phyloP scores from a whole-genome alignment of 768 basidiomycete species.

The Lactarius tabidus region DNA sequence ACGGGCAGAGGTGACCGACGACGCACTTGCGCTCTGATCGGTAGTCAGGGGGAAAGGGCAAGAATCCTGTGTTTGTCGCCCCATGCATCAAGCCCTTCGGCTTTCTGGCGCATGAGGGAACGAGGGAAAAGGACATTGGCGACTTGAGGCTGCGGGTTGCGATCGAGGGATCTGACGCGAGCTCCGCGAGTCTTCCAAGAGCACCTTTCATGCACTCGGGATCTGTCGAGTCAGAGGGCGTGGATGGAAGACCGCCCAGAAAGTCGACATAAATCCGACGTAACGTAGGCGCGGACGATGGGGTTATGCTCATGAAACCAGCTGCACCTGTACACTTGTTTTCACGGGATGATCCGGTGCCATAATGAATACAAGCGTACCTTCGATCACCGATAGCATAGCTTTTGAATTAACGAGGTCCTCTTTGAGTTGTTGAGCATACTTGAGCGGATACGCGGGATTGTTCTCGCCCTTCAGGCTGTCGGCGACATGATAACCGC shows the following conservation, averaged over 20 bases:
- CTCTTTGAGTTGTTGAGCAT: slow-evolving; percentile 11
- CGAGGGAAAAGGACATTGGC: slow-evolving; percentile 63
- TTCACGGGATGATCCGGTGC: neutral
- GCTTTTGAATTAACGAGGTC: neutral
- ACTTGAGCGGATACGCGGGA: slow-evolving; percentile 6
- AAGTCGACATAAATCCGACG: slow-evolving; percentile 65
- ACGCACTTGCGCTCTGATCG: slow-evolving; percentile 59
- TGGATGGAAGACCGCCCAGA: slow-evolving; percentile 48
- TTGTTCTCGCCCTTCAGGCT: slow-evolving; percentile 13
- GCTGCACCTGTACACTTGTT: slow-evolving; percentile 45
- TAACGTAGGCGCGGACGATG: slow-evolving; percentile 54
- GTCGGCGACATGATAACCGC: neutral
- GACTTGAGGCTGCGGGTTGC: slow-evolving; percentile 52
- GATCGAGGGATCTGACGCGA: slow-evolving; percentile 45
- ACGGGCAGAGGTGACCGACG: neutral
- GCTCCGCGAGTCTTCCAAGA: slow-evolving; percentile 47
- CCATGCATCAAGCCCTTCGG: slow-evolving; percentile 47
- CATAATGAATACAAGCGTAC: neutral
- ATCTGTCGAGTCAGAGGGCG: slow-evolving; percentile 43
- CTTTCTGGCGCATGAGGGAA: slow-evolving; percentile 53
- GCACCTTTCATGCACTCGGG: slow-evolving; percentile 54
- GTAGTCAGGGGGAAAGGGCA: slow-evolving; percentile 54
- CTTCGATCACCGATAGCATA: slow-evolving; percentile 10
- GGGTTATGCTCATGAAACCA: slow-evolving; percentile 51
- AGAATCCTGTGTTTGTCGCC: slow-evolving; percentile 44